Percentiles rank a stretch among this genome's conserved stretches.
phyloP scores from a whole-genome alignment of 345 rosid genomes.

The Populus pruinosa region DNA sequence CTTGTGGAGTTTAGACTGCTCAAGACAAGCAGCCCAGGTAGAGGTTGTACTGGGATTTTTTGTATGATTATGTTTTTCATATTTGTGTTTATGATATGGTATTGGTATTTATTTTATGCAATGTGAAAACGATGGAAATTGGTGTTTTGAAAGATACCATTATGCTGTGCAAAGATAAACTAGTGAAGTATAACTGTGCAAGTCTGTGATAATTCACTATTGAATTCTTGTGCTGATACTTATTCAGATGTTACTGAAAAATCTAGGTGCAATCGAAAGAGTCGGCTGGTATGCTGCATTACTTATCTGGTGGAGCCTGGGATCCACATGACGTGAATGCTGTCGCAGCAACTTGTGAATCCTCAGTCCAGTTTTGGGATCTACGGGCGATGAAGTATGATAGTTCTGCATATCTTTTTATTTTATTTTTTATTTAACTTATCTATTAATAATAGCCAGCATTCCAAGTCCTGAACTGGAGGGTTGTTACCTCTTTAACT shows the following conservation, averaged over 20 bases:
- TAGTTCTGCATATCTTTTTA: neutral
- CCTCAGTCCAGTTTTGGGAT: conserved; percentile 91
- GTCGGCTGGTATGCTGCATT: conserved; percentile 78
- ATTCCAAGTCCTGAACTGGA: neutral
- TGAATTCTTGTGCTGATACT: conserved; percentile 23
- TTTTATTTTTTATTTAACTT: neutral
- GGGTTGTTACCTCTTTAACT: neutral
- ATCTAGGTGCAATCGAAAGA: conserved; percentile 72
- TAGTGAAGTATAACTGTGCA: neutral
- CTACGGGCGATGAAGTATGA: conserved; percentile 73
- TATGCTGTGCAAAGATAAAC: neutral
- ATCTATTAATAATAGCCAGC: neutral
- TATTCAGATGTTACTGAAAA: conserved; percentile 27
- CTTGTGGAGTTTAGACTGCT: conserved; percentile 77
- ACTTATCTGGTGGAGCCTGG: conserved; percentile 87
- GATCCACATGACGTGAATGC: conserved; percentile 83
- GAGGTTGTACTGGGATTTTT: neutral
- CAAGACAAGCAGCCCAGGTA: conserved; percentile 78
- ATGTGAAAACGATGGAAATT: neutral
- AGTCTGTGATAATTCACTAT: neutral
- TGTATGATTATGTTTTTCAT: neutral
- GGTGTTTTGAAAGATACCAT: neutral
- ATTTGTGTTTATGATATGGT: neutral
- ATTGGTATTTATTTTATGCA: neutral
- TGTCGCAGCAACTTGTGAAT: conserved; percentile 76